Conservation (phyloP, 495 filamentous ascomycete genomes). For the Aspergillus carlsbadensis region DNA sequence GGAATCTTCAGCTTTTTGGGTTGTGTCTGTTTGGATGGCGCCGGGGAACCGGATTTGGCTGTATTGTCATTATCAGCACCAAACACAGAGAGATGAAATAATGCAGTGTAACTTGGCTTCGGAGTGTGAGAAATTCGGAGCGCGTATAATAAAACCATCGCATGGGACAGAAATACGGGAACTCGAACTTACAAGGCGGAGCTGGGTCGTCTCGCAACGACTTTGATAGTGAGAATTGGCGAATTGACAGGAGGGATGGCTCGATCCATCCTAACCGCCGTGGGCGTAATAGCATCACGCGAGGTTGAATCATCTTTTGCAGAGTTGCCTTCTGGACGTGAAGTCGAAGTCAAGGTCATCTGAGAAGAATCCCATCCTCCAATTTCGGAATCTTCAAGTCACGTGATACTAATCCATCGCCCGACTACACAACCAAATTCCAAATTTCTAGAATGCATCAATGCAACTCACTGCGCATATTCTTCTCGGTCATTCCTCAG, state of each 20-base stretch:
- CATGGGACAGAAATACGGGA: too few relatives aligned
- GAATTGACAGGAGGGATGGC: constrained; percentile 16
- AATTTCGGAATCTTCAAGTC: neutral
- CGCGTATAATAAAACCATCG: too few relatives aligned
- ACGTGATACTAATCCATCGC: constrained; percentile 1
- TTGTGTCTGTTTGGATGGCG: constrained; percentile 10
- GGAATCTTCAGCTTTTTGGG: constrained; percentile 23
- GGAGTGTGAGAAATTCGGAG: too few relatives aligned
- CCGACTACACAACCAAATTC: neutral
- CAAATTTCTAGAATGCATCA: neutral
- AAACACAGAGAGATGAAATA: neutral
- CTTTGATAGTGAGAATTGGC: constrained; percentile 33
- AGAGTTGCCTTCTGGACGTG: neutral
- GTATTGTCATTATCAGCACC: neutral
- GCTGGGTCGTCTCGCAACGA: constrained; percentile 20
- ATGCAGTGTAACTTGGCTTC: neutral
- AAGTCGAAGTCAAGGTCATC: constrained; percentile 3
- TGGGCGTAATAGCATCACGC: constrained; percentile 21
- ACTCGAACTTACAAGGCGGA: constrained; percentile 23
- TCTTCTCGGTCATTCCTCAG: neutral
- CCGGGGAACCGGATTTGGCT: neutral
- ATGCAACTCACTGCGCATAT: neutral
- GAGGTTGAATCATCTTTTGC: constrained; percentile 33
- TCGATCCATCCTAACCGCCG: constrained; percentile 18
- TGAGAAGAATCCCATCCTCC: constrained; percentile 4